Evolutionary conservation across 2,329 filamentous ascomycete genomes (phyloP).

Genomic region (Penicillium sp.): DNA sequence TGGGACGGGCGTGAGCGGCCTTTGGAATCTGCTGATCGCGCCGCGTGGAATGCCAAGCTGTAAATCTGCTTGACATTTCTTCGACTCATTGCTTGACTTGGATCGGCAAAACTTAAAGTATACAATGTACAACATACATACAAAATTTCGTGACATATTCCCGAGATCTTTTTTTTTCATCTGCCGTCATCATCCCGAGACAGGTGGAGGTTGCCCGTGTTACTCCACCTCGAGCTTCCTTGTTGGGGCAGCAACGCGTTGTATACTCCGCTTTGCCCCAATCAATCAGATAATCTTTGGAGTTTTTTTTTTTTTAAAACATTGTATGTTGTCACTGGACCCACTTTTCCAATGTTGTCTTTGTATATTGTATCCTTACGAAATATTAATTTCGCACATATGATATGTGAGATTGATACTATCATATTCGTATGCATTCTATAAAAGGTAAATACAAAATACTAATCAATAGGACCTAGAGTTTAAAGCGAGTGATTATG

Average conservation of each 20-base stretch:
- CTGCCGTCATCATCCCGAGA: not conserved
- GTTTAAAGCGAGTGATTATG: not conserved
- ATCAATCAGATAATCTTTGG: conserved; percentile 7
- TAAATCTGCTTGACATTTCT: conserved; percentile 20
- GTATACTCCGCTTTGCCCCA: not conserved
- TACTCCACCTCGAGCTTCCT: not conserved
- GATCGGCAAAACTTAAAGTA: not conserved
- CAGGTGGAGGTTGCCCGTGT: conserved; percentile 1
- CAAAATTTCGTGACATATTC: not conserved
- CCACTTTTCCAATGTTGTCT: not conserved
- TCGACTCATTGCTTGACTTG: not conserved
- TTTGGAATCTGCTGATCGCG: conserved; percentile 46
- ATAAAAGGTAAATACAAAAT: not conserved
- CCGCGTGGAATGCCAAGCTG: conserved; percentile 49
- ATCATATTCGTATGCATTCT: too few relatives aligned
- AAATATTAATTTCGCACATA: not conserved
- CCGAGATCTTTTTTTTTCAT: not conserved
- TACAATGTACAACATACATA: conserved; percentile 7
- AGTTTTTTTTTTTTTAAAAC: not conserved
- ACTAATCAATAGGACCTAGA: not conserved
- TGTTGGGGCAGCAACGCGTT: not conserved
- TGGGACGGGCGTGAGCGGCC: conserved; percentile 49
- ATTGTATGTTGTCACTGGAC: not conserved
- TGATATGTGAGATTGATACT: not conserved
- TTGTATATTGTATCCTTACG: not conserved